phyloP scores from a whole-genome alignment of 345 rosid genomes.

The Microcos paniculata region DNA sequence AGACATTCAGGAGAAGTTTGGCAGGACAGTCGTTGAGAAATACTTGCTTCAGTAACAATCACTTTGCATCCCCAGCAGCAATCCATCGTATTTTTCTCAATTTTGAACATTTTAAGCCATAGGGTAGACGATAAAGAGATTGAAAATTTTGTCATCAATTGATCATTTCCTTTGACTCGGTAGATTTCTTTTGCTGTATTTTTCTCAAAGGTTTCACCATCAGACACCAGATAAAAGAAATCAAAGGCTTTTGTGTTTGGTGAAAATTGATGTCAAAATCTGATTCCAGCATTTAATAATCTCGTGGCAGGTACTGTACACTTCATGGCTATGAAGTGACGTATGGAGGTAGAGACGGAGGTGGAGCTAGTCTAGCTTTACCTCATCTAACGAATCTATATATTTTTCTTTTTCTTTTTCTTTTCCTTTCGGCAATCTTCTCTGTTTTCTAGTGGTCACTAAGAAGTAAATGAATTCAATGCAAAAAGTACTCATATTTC shows the following conservation, averaged over 20 bases:
- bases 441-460: neutral
- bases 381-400: neutral
- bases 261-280: neutral
- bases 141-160: neutral
- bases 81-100: neutral
- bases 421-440: neutral
- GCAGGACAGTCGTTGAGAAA: slow-evolving; percentile 89
- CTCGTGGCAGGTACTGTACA: neutral
- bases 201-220: neutral
- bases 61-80: neutral
- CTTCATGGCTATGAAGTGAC: neutral
- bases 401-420: neutral
- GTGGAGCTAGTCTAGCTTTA: neutral
- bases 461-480: neutral
- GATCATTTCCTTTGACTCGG: neutral
- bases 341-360: no score
- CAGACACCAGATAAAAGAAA: slow-evolving; percentile 3
- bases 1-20: slow-evolving; percentile 91
- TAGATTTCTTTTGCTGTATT: neutral
- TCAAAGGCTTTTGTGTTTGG: neutral
- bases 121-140: neutral
- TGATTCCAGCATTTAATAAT: neutral
- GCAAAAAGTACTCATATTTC: neutral
- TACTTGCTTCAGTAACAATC: slow-evolving; percentile 49
- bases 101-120: neutral